Evolutionary conservation across 805 yeast genomes (phyloP).

Genomic region (Saturnispora quitensis): DNA sequence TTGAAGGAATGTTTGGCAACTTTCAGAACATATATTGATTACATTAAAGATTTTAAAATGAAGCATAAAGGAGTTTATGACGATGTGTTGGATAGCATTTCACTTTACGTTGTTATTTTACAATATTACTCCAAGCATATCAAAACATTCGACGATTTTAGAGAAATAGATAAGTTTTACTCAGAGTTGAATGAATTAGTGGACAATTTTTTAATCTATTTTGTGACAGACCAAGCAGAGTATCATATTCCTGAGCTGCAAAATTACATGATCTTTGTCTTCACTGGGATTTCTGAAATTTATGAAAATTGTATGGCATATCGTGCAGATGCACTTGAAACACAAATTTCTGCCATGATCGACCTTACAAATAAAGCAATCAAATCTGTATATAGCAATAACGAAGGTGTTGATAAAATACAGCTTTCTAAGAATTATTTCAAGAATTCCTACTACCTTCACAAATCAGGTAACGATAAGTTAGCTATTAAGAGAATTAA

Average conservation of each 20-base stretch:
- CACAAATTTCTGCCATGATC: conserved; percentile 1
- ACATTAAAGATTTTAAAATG: conserved; percentile 29
- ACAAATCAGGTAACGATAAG: conserved; percentile 34
- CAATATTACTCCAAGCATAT: conserved; percentile 9
- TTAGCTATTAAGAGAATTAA: conserved; percentile 40
- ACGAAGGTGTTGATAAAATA: conserved; percentile 3
- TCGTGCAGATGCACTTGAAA: background rate
- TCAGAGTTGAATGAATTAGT: conserved; percentile 9
- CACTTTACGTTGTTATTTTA: conserved; percentile 16
- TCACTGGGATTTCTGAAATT: conserved; percentile 20
- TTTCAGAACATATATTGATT: conserved; percentile 35
- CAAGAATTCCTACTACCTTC: conserved; percentile 41
- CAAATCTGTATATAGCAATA: conserved; percentile 6
- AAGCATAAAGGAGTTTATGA: conserved; percentile 27
- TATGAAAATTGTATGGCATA: conserved; percentile 13
- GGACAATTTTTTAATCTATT: conserved; percentile 6
- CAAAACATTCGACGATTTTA: conserved; percentile 11
- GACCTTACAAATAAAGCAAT: conserved; percentile 9
- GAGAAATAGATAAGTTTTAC: conserved; percentile 15
- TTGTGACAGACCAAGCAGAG: conserved; percentile 6
- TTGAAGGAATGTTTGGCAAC: conserved; percentile 22
- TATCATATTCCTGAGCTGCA: conserved; percentile 17
- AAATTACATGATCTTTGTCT: conserved; percentile 18
- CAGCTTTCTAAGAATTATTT: conserved; percentile 24
- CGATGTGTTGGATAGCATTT: conserved; percentile 30